Conservation (phyloP, 352 stramenopile species). For the Phytophthora macrochlamydospora region DNA sequence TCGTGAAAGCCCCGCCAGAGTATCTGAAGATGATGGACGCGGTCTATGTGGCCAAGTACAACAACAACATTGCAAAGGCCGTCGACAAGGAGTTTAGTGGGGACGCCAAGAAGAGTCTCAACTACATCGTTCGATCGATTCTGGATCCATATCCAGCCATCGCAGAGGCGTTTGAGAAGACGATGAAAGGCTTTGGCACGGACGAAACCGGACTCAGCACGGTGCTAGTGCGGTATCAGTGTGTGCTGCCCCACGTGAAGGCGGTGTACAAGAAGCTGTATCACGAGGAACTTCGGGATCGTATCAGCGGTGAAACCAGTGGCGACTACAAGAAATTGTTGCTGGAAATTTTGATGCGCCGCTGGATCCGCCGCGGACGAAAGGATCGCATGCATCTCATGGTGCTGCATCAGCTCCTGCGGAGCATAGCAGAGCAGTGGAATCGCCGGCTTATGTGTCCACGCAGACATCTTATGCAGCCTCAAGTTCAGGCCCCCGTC, state of each 20-base stretch:
- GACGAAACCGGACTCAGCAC: constrained; percentile 66
- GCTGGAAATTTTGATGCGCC: constrained; percentile 70
- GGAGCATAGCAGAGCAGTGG: constrained; percentile 2
- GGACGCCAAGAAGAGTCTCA: constrained; percentile 73
- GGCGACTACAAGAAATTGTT: constrained; percentile 69
- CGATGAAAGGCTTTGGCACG: constrained; percentile 74
- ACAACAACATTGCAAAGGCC: constrained; percentile 77
- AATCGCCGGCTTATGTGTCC: constrained; percentile 20
- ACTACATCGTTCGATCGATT: constrained; percentile 55
- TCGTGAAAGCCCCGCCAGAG: constrained; percentile 63
- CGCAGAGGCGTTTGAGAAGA: constrained; percentile 73
- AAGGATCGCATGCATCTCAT: constrained; percentile 14
- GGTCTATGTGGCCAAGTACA: constrained; percentile 81
- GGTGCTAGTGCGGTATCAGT: constrained; percentile 65
- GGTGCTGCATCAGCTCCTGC: constrained; percentile 6
- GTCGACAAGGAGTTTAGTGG: constrained; percentile 86
- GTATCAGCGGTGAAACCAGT: constrained; percentile 63
- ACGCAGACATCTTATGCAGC: constrained; percentile 26
- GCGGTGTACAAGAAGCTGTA: constrained; percentile 61
- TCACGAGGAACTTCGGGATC: constrained; percentile 61
- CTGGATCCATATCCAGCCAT: constrained; percentile 73
- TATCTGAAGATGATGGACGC: constrained; percentile 72
- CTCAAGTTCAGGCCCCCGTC: constrained; percentile 12
- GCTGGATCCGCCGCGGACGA: constrained; percentile 38
- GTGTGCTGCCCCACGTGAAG: constrained; percentile 58